Conservation (phyloP, 306 rosid genomes). For the Mimosa bimucronata region DNA sequence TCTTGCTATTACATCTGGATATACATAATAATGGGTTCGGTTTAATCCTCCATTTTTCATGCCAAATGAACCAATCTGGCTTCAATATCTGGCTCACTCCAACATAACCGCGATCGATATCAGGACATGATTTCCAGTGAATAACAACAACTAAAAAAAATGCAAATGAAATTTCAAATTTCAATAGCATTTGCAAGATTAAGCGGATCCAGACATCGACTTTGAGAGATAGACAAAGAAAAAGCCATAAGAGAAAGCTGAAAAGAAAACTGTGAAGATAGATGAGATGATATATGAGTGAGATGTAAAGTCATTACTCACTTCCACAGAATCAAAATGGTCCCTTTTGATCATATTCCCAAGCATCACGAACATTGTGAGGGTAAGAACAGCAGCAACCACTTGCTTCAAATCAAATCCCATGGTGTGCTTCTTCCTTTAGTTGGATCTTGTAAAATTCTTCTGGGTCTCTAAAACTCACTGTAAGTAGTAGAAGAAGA, state of each 20-base stretch:
- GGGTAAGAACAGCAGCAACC: slow-evolving; percentile 83
- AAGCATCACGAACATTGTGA: slow-evolving; percentile 97
- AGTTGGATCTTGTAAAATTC: slow-evolving; percentile 9
- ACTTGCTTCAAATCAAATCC: slow-evolving; percentile 97
- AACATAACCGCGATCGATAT: not conserved
- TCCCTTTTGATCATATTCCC: slow-evolving; percentile 98
- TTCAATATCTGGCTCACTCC: not conserved
- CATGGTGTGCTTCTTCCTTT: slow-evolving; percentile 40
- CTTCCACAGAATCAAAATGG: slow-evolving; percentile 88
- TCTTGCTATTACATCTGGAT: slow-evolving; percentile 8
- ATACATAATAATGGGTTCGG: slow-evolving; percentile 2
- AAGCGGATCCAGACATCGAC: slow-evolving; percentile 5
- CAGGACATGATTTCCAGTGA: not conserved
- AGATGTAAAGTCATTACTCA: slow-evolving; percentile 47
- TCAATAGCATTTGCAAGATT: not conserved
- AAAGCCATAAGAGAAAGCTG: not conserved
- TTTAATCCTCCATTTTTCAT: slow-evolving; percentile 15
- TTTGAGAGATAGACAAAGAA: not conserved
- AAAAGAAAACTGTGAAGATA: not conserved
- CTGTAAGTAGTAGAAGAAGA: slow-evolving; percentile 14
- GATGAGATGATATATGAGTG: not conserved
- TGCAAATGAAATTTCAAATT: not conserved
- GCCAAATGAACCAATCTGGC: slow-evolving; percentile 19
- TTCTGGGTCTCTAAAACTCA: not conserved
- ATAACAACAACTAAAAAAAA: not conserved